These are phyloP conservation scores for Globisporangium carolinianum DNA, from an alignment of 352 stramenopile genomes.

Conservation along the genomic window DNA sequence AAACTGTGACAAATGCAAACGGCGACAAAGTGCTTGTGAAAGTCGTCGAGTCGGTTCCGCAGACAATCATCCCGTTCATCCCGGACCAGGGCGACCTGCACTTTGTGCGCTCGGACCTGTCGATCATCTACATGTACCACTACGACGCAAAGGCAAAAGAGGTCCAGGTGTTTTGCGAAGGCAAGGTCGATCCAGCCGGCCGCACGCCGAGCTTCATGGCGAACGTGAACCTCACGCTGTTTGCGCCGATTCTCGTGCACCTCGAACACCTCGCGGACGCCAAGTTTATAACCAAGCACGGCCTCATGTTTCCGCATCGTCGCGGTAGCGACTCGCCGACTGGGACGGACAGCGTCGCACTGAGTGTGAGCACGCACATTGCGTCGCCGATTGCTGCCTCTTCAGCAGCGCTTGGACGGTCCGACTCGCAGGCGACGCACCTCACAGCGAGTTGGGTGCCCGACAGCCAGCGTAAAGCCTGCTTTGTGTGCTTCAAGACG, in stretches of 20 bases:
- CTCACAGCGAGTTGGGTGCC: constrained; percentile 46
- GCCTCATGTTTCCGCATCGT: constrained; percentile 50
- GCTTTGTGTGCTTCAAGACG: constrained; percentile 65
- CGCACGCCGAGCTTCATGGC: constrained; percentile 39
- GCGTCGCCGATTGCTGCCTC: constrained; percentile 19
- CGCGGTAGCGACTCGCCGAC: constrained; percentile 1
- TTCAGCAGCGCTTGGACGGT: constrained; percentile 9
- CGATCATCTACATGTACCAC: constrained; percentile 57
- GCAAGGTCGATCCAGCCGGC: constrained; percentile 42
- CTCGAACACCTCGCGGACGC: constrained; percentile 66
- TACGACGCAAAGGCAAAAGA: constrained; percentile 44
- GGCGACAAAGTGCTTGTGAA: constrained; percentile 58
- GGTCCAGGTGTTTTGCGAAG: constrained; percentile 67
- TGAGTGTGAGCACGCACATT: constrained; percentile 30
- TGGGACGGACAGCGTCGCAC: constrained; percentile 2
- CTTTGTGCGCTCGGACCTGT: constrained; percentile 48
- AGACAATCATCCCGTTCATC: constrained; percentile 31
- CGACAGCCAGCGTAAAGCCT: constrained; percentile 50
- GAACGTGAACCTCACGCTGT: constrained; percentile 55
- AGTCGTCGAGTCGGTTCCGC: constrained; percentile 47
- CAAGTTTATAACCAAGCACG: constrained; percentile 80
- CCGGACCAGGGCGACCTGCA: constrained; percentile 21
- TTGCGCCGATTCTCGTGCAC: constrained; percentile 50
- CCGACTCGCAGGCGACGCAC: constrained; percentile 13
- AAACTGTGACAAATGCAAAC: constrained; percentile 27